Percentiles rank a stretch among this genome's conserved stretches.
phyloP scores from a whole-genome alignment of 75 land plant genomes.

The Cupressus sempervirens region DNA sequence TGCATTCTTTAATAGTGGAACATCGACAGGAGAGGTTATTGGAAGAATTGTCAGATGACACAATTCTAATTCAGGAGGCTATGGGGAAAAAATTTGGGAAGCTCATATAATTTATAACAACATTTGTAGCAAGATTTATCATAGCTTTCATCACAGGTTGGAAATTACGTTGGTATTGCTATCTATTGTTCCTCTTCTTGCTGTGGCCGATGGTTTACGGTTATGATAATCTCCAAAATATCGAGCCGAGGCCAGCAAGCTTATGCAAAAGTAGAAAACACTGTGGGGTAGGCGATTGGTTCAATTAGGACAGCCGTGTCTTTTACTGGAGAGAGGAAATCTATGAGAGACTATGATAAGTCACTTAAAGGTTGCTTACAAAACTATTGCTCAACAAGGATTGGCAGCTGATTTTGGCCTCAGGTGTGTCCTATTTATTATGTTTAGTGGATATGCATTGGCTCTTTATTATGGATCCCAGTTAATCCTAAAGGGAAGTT shows the following conservation, averaged over 20 bases:
- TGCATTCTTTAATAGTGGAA: too few species aligned
- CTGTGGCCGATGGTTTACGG: conserved; percentile 36
- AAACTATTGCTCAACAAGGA: conserved; percentile 56
- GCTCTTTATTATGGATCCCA: conserved; percentile 82
- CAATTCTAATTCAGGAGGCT: conserved; percentile 85
- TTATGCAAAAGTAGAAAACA: conserved; percentile 46
- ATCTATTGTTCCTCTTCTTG: conserved; percentile 39
- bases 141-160: conserved; percentile 58
- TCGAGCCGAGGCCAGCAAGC: conserved; percentile 46
- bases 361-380: conserved; percentile 60
- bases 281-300: conserved; percentile 57
- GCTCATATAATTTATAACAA: conserved; percentile 42
- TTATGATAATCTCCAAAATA: conserved; percentile 32
- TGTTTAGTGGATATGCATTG: conserved; percentile 62
- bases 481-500: conserved; percentile 56
- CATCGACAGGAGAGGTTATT: conserved; percentile 80
- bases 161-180: conserved; percentile 55
- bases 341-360: too few species aligned
- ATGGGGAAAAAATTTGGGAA: conserved; percentile 92
- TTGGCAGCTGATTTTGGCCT: conserved; percentile 65
- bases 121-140: conserved; percentile 49
- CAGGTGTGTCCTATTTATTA: conserved; percentile 43
- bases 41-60: conserved; percentile 94
- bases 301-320: conserved; percentile 70
- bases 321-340: too few species aligned